Evolutionary conservation across 192 early-diverging fungal species (phyloP).

Genomic region (Entophlyctis luteolus): DNA sequence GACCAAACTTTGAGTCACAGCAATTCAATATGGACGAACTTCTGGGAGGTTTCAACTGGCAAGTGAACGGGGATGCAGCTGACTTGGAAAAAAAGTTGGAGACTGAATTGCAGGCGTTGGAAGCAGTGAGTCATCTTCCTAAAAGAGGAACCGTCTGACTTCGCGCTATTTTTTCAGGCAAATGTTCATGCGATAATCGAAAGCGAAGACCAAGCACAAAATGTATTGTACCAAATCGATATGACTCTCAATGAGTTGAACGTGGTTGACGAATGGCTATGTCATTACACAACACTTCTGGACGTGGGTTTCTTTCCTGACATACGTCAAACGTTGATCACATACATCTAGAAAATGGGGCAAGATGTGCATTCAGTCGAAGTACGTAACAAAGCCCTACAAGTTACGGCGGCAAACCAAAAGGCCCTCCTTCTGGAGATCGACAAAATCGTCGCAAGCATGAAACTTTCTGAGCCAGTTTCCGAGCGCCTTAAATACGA

Average conservation of each 20-base stretch:
- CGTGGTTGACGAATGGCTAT: constrained; percentile 82
- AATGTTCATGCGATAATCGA: constrained; percentile 94
- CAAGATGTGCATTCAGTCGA: constrained; percentile 95
- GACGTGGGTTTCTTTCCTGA: constrained; percentile 53
- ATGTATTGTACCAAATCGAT: constrained; percentile 79
- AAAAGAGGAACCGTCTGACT: not conserved
- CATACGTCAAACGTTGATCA: not conserved
- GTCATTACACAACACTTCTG: constrained; percentile 78
- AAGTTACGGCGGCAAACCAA: constrained; percentile 86
- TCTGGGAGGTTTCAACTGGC: constrained; percentile 79
- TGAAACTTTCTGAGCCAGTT: constrained; percentile 13
- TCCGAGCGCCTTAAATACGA: constrained; percentile 29
- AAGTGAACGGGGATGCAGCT: constrained; percentile 79
- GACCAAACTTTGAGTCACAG: not conserved
- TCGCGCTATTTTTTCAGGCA: constrained; percentile 41
- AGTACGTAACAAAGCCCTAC: constrained; percentile 83
- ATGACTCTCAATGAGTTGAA: constrained; percentile 75
- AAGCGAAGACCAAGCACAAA: constrained; percentile 79
- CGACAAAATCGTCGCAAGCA: constrained; percentile 60
- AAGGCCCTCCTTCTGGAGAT: constrained; percentile 79
- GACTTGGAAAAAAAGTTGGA: constrained; percentile 80
- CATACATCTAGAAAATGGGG: constrained; percentile 72
- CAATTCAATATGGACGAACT: constrained; percentile 37
- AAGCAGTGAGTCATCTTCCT: constrained; percentile 54
- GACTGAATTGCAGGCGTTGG: constrained; percentile 80